Evolutionary conservation across 31 red algal genomes (phyloP).

Genomic region (Asparagopsis taxiformis): DNA sequence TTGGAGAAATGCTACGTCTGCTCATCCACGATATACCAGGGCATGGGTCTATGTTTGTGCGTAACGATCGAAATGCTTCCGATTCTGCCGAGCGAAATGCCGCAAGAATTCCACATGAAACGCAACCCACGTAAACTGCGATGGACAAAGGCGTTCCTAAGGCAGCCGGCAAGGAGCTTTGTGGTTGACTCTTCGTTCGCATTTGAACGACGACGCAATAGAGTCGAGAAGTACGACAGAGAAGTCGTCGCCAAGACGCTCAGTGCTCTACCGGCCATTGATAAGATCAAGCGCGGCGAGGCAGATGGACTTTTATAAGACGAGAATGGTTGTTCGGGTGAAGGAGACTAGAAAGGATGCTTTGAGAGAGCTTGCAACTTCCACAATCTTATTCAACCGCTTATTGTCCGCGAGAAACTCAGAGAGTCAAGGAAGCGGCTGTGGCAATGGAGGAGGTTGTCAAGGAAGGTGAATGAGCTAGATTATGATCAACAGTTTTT

Average conservation of each 20-base stretch:
- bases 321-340: constrained; percentile 71
- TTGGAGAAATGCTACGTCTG: constrained; percentile 98
- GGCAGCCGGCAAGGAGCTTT: constrained; percentile 92
- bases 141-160: constrained; percentile 95
- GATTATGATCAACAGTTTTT: too few relatives aligned
- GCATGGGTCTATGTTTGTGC: constrained; percentile 89
- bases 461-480: too few relatives aligned
- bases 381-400: constrained; percentile 53
- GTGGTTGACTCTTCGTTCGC: constrained; percentile 88
- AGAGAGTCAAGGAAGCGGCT: constrained; percentile 21
- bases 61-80: constrained; percentile 93
- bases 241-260: constrained; percentile 79
- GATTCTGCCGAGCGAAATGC: constrained; percentile 99
- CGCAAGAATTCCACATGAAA: constrained; percentile 86
- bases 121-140: constrained; percentile 93
- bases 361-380: constrained; percentile 64
- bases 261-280: constrained; percentile 68
- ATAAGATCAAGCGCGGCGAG: constrained; percentile 56
- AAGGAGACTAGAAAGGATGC: constrained; percentile 77
- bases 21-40: constrained; percentile 91
- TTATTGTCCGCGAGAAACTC: constrained; percentile 66
- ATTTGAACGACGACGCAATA: constrained; percentile 78
- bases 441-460: too few relatives aligned
- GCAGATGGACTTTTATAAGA: constrained; percentile 61
- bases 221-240: constrained; percentile 87